These are phyloP conservation scores for Talaromyces adpressus DNA, from an alignment of 495 filamentous ascomycete species.

Conservation along the genomic window DNA sequence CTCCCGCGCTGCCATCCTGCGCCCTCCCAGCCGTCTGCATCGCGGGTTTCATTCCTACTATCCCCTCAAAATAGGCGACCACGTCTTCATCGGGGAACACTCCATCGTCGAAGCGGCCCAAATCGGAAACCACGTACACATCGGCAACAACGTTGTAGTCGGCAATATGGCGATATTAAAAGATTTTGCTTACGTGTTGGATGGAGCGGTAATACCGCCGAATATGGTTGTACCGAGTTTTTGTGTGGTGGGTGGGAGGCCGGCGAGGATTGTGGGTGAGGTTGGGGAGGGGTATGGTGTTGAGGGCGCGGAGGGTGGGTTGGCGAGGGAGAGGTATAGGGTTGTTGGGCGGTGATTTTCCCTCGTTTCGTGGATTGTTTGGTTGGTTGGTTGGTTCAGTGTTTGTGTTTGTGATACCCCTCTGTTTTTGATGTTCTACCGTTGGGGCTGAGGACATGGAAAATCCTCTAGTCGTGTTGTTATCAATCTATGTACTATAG, in stretches of 20 bases:
- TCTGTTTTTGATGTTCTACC: not conserved
- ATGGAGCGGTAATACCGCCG: slow-evolving; percentile 71
- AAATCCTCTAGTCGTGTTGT: not conserved
- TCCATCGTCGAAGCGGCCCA: slow-evolving; percentile 71
- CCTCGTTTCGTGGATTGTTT: slow-evolving; percentile 9
- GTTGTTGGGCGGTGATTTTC: slow-evolving; percentile 31
- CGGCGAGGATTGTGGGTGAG: slow-evolving; percentile 77
- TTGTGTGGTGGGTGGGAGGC: slow-evolving; percentile 74
- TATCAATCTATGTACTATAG: not conserved
- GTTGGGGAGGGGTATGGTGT: slow-evolving; percentile 72
- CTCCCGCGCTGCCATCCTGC: slow-evolving; percentile 52
- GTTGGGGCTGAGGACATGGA: not conserved
- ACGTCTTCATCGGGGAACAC: slow-evolving; percentile 75
- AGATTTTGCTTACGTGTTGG: slow-evolving; percentile 71
- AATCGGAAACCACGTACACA: slow-evolving; percentile 74
- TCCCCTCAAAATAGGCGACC: slow-evolving; percentile 84
- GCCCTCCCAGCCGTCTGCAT: slow-evolving; percentile 69
- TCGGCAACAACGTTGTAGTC: slow-evolving; percentile 66
- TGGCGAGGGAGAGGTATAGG: slow-evolving; percentile 42
- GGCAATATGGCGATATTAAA: slow-evolving; percentile 86
- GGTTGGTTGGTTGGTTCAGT: not conserved
- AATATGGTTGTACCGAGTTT: slow-evolving; percentile 90
- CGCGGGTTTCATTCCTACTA: slow-evolving; percentile 54
- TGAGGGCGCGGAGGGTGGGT: slow-evolving; percentile 38
- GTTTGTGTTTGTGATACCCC: not conserved